Percentiles rank a stretch among this genome's conserved stretches.
These are phyloP conservation scores for Phytophthora capsici DNA, from an alignment of 352 stramenopile species.

Conservation along the genomic window DNA sequence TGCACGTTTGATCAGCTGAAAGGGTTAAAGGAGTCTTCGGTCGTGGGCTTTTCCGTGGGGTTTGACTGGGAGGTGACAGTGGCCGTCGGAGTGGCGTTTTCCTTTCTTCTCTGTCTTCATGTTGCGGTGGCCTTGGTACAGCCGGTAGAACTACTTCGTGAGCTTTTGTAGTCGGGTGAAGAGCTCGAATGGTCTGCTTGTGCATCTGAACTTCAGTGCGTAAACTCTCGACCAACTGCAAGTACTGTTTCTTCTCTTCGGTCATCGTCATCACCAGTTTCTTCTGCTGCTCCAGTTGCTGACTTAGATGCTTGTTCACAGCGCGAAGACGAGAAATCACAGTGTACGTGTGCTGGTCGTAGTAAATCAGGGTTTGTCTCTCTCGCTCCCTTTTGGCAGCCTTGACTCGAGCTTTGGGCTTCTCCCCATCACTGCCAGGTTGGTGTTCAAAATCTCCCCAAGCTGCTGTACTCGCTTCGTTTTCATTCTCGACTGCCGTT, in stretches of 20 bases:
- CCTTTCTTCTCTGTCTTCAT: slow-evolving; percentile 3
- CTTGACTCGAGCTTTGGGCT: slow-evolving; percentile 6
- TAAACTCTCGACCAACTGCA: slow-evolving; percentile 48
- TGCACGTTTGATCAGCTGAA: slow-evolving; percentile 7
- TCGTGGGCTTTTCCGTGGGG: slow-evolving; percentile 13
- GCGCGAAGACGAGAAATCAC: slow-evolving; percentile 56
- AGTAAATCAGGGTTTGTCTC: slow-evolving; percentile 37
- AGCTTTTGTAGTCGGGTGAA: slow-evolving; percentile 23
- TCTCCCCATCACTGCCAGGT: background rate
- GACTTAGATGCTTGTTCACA: slow-evolving; percentile 53
- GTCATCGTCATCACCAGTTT: slow-evolving; percentile 51
- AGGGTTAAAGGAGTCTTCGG: slow-evolving; percentile 1
- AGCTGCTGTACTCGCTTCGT: slow-evolving; percentile 2
- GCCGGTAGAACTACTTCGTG: slow-evolving; percentile 14
- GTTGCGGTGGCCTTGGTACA: slow-evolving; percentile 18
- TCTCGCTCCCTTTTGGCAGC: slow-evolving; percentile 12
- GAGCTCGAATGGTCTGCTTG: slow-evolving; percentile 53
- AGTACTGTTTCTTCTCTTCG: slow-evolving; percentile 61
- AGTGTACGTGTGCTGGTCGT: slow-evolving; percentile 65
- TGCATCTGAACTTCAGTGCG: slow-evolving; percentile 50
- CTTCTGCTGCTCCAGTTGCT: slow-evolving; percentile 57
- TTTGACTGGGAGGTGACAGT: slow-evolving; percentile 11
- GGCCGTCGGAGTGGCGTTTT: background rate
- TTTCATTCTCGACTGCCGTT: background rate
- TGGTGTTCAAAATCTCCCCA: background rate